phyloP scores from a whole-genome alignment of 73 alveolate species.

The Paramecium biaurelia region DNA sequence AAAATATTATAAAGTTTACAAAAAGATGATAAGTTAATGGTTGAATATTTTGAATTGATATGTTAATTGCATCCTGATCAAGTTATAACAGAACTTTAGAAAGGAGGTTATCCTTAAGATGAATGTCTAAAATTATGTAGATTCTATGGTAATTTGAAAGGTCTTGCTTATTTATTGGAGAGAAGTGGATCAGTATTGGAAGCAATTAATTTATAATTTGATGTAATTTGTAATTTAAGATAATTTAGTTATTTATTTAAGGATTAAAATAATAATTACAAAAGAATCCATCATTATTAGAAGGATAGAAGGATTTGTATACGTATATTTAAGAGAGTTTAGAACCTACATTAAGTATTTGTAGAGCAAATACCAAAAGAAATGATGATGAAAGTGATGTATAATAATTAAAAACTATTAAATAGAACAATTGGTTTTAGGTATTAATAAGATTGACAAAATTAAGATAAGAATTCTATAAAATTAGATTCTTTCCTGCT shows the following conservation, averaged over 20 bases:
- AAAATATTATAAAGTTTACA: not conserved
- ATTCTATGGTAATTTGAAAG: constrained; percentile 46
- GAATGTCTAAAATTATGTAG: constrained; percentile 40
- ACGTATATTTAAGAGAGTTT: not conserved
- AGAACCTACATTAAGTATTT: constrained; percentile 6
- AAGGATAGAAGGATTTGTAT: not conserved
- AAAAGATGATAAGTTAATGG: constrained; percentile 50
- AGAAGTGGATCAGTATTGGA: constrained; percentile 51
- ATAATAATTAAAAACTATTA: not conserved
- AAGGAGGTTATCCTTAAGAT: constrained; percentile 54
- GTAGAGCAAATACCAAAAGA: constrained; percentile 46
- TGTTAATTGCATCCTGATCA: constrained; percentile 47
- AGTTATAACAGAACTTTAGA: constrained; percentile 21
- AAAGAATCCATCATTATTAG: not conserved
- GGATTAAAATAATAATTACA: not conserved
- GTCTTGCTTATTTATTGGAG: constrained; percentile 32
- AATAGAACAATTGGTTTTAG: constrained; percentile 33
- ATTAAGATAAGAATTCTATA: constrained; percentile 18
- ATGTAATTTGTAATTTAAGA: not conserved
- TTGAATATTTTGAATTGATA: constrained; percentile 41
- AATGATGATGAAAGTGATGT: constrained; percentile 53
- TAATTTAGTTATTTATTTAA: constrained; percentile 5
- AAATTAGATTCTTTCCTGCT: not conserved
- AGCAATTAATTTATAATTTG: constrained; percentile 35
- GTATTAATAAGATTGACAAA: constrained; percentile 33